Base-by-base conservation (phyloP, 2,329 filamentous ascomycete species). In the Tricladium varicosporioides region DNA sequence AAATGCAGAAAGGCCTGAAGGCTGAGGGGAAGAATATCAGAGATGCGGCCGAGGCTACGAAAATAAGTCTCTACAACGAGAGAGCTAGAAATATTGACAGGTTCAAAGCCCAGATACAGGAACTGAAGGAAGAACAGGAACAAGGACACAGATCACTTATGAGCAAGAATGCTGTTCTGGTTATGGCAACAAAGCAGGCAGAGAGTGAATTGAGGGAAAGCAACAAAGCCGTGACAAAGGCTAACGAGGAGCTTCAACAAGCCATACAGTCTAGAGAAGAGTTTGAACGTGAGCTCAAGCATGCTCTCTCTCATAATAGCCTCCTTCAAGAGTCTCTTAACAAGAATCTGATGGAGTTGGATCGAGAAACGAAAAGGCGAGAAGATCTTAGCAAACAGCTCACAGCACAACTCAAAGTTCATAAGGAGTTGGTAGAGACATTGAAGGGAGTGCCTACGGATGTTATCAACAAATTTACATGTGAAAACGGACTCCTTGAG, bases 351-450 rank as follows among this genome's bases (percentile, higher is more conserved):
- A 36, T 58, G 5, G 55, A 65, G 5, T 51, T 67, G 27, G 48
- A 45, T 11, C 53, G 46, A 8, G 66, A 65, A 45, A 51, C 55
- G 7, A 42, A 57, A 2, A 51, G 51, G 2, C 56, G 49, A 27
- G 56, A 65, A 27, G 53, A 63, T 27, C 53, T 67, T 14, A 51
- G 62, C 14, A 61, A 63, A 52, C 44, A 61, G 14, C 52, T 69
- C 13, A 49, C 58, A 16, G 53, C 10, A 10, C 59, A 62, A 50
- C 36, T 51, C 9, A 49, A 51, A 36, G 18, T 33, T 13, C 59
- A 64, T n/a, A 58, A 59, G 22, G 62, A 65, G 42, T 42, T 69
- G 11, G 45, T 60, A 27, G 59, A 62, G 10, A 46, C 62, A n/a
- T 33, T 70, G 5, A 59, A 62, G 36, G 58, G 63, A 15, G 51